Evolutionary conservation across 2,329 filamentous ascomycete species (phyloP).

Genomic region (Verticillium nubilum): DNA sequence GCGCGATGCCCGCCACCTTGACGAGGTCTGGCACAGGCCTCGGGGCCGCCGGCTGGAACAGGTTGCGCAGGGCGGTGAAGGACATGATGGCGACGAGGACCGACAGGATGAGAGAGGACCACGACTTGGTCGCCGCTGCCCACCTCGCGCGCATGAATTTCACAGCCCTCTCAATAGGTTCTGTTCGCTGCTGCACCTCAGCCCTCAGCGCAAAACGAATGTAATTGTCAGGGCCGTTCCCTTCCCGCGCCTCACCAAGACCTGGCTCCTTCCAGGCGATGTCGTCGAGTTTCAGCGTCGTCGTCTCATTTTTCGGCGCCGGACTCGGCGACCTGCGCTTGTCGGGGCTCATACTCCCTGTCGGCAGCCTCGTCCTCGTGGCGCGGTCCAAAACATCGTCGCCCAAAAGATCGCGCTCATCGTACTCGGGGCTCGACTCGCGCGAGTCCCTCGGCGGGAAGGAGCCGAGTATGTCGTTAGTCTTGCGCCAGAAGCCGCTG

Average conservation of each 20-base stretch:
- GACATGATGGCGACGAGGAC: constrained; percentile 58
- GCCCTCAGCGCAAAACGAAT: constrained; percentile 83
- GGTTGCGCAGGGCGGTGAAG: constrained; percentile 56
- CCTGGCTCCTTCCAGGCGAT: constrained; percentile 20
- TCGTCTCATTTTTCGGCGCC: constrained; percentile 31
- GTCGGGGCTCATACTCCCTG: constrained; percentile 50
- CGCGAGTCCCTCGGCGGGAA: constrained; percentile 25
- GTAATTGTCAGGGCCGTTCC: constrained; percentile 47
- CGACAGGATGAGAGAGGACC: constrained; percentile 60
- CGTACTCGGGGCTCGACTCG: constrained; percentile 26
- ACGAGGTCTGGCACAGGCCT: constrained; percentile 77
- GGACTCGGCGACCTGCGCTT: constrained; percentile 43
- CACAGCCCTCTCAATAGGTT: constrained; percentile 73
- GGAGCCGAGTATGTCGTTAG: constrained; percentile 46
- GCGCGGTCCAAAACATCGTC: constrained; percentile 44
- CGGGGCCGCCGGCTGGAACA: constrained; percentile 63
- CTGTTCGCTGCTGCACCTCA: constrained; percentile 81
- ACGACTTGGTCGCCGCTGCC: constrained; percentile 60
- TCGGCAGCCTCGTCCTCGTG: constrained; percentile 48
- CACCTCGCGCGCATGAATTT: constrained; percentile 57
- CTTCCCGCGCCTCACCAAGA: constrained; percentile 21
- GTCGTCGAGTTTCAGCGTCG: constrained; percentile 30
- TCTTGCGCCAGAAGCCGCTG: constrained; percentile 54
- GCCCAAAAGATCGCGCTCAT: constrained; percentile 24
- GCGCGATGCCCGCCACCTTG: constrained; percentile 83